A percentile compares a stretch with the other conserved stretches of the same genome.
phyloP scores from a whole-genome alignment of 495 filamentous ascomycete genomes.

The Aspergillus sclerotiicarbonarius region DNA sequence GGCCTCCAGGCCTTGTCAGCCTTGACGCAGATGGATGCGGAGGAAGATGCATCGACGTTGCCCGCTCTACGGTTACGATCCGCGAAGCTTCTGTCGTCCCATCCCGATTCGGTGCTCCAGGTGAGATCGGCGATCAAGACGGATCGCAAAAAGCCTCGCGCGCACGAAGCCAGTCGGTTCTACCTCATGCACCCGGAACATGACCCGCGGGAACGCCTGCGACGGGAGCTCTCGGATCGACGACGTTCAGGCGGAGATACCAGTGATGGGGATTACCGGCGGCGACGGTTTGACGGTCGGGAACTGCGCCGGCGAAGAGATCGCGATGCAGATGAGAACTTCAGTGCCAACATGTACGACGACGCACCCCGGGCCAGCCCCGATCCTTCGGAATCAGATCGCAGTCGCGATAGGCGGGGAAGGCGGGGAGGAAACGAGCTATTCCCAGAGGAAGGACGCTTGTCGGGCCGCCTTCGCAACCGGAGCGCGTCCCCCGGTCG shows the following conservation, averaged over 20 bases:
- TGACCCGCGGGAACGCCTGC: slow-evolving; percentile 73
- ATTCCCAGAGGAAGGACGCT: slow-evolving; percentile 44
- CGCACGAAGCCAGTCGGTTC: slow-evolving; percentile 78
- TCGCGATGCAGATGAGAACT: slow-evolving; percentile 50
- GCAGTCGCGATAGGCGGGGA: slow-evolving; percentile 26
- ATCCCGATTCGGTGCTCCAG: slow-evolving; percentile 67
- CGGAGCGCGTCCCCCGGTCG: slow-evolving; percentile 71
- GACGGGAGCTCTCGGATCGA: slow-evolving; percentile 43
- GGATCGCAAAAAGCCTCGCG: slow-evolving; percentile 76
- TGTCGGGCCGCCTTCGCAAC: slow-evolving; percentile 52
- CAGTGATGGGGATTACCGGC: slow-evolving; percentile 58
- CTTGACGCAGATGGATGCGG: slow-evolving; percentile 47
- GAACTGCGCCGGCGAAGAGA: slow-evolving; percentile 54
- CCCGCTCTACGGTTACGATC: slow-evolving; percentile 51
- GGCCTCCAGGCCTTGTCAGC: slow-evolving; percentile 70
- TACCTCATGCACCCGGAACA: slow-evolving; percentile 88
- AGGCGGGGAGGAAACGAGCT: slow-evolving; percentile 44
- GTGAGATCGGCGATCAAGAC: slow-evolving; percentile 70
- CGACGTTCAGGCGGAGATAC: slow-evolving; percentile 57
- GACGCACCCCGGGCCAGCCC: slow-evolving; percentile 40
- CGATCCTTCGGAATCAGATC: slow-evolving; percentile 34
- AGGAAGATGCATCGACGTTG: slow-evolving; percentile 37
- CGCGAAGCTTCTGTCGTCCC: slow-evolving; percentile 62
- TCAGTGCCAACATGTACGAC: slow-evolving; percentile 77
- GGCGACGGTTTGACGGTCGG: slow-evolving; percentile 55